These are phyloP conservation scores for Kwoniella europaea DNA, from an alignment of 768 basidiomycete species.

Conservation along the genomic window DNA sequence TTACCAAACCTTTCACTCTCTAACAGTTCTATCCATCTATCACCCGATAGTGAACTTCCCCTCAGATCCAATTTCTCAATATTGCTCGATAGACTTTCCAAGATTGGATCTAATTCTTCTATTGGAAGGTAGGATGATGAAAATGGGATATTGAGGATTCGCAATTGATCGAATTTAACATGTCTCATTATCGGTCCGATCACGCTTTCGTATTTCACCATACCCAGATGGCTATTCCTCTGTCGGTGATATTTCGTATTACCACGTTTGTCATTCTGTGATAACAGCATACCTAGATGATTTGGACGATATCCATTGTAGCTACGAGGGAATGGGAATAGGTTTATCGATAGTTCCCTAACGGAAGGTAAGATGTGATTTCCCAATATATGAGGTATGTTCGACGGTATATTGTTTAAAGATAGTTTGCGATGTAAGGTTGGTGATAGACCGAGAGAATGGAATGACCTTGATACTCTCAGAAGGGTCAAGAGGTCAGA, in stretches of 20 bases:
- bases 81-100: slow-evolving; percentile 28
- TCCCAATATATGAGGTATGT: slow-evolving; percentile 25
- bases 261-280: not conserved
- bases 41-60: slow-evolving; percentile 30
- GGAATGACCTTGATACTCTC: slow-evolving; percentile 14
- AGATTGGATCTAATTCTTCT: slow-evolving; percentile 23
- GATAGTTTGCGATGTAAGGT: slow-evolving; percentile 31
- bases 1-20: not conserved
- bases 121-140: slow-evolving; percentile 38
- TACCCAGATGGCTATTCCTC: no score
- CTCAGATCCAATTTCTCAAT: slow-evolving; percentile 40
- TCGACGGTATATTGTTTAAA: slow-evolving; percentile 30
- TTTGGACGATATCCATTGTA: not conserved
- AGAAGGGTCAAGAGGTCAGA: slow-evolving; percentile 31
- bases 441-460: slow-evolving; percentile 22
- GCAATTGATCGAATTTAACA: slow-evolving; percentile 35
- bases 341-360: slow-evolving; percentile 34
- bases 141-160: slow-evolving; percentile 35
- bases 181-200: slow-evolving; percentile 11
- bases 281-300: not conserved
- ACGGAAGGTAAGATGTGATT: slow-evolving; percentile 30
- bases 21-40: slow-evolving; percentile 21
- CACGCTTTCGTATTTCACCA: not conserved
- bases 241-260: no score
- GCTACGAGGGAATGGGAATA: slow-evolving; percentile 35